A percentile compares a stretch with the other conserved stretches of the same genome.
Conservation (phyloP, 495 filamentous ascomycete species). For the Lasiosphaeris hirsuta region DNA sequence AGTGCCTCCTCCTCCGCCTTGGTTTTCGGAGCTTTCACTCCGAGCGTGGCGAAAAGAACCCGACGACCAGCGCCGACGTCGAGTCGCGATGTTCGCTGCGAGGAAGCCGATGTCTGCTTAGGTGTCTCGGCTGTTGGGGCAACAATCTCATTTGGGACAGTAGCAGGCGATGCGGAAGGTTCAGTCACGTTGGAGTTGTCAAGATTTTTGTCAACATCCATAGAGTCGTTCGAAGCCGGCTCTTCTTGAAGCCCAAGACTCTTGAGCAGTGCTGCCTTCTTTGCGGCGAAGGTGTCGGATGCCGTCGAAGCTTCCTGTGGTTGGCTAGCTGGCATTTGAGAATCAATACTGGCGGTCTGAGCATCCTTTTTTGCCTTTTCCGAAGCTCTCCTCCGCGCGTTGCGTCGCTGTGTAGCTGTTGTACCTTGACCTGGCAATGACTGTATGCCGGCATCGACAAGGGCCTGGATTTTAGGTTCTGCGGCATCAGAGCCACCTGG, state of each 20-base stretch:
- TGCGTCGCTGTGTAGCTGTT: slow-evolving; percentile 38
- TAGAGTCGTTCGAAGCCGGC: neutral
- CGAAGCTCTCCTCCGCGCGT: slow-evolving; percentile 37
- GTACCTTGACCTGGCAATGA: slow-evolving; percentile 36
- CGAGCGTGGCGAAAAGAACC: slow-evolving; percentile 70
- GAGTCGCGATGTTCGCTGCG: slow-evolving; percentile 34
- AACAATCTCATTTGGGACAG: no score
- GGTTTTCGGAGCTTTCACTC: slow-evolving; percentile 61
- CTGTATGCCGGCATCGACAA: neutral
- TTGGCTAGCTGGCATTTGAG: neutral
- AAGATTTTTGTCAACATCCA: no score
- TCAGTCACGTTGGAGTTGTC: no score
- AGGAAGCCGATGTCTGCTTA: neutral
- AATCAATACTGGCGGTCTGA: neutral
- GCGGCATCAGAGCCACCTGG: no score
- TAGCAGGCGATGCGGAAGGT: neutral
- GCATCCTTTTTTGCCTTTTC: slow-evolving; percentile 24
- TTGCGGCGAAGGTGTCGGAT: slow-evolving; percentile 16
- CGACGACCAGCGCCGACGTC: slow-evolving; percentile 64
- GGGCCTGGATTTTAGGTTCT: neutral
- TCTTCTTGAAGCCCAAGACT: slow-evolving; percentile 2
- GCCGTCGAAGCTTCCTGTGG: neutral
- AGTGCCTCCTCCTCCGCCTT: slow-evolving; percentile 64
- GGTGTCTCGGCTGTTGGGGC: neutral
- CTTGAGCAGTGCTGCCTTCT: slow-evolving; percentile 23